A percentile compares a stretch with the other conserved stretches of the same genome.
Evolutionary conservation across 2,329 filamentous ascomycete species (phyloP).

Genomic region (Coniochaeta sp.): DNA sequence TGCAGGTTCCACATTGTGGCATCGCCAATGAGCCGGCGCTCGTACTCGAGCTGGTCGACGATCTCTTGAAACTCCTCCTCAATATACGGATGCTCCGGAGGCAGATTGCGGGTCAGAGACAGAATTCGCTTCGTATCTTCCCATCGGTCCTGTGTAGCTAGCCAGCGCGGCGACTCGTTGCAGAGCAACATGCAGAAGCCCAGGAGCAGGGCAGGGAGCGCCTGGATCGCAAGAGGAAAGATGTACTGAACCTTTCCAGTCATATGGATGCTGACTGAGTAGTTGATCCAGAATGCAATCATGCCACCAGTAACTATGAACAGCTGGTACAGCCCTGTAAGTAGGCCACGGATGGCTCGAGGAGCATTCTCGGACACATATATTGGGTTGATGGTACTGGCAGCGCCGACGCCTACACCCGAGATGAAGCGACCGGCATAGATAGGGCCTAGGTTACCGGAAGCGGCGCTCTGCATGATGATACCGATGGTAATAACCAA

Average conservation of each 20-base stretch:
- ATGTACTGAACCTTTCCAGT: slow-evolving; percentile 38
- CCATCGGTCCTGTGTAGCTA: slow-evolving; percentile 57
- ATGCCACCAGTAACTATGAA: slow-evolving; percentile 36
- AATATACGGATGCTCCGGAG: slow-evolving; percentile 44
- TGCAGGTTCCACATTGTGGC: slow-evolving; percentile 48
- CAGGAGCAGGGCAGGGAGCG: slow-evolving; percentile 52
- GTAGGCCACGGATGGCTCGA: slow-evolving; percentile 33
- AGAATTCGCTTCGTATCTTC: slow-evolving; percentile 51
- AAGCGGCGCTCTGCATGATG: slow-evolving; percentile 51
- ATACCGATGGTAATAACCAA: slow-evolving; percentile 49
- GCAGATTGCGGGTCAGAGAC: slow-evolving; percentile 46
- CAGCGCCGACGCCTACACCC: slow-evolving; percentile 35
- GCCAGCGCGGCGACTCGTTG: slow-evolving; percentile 57
- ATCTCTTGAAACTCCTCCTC: slow-evolving; percentile 55
- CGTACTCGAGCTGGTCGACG: slow-evolving; percentile 51
- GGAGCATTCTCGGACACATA: slow-evolving; percentile 38
- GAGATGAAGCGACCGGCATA: slow-evolving; percentile 53
- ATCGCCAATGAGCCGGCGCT: slow-evolving; percentile 48
- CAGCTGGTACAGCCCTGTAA: slow-evolving; percentile 37
- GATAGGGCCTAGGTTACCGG: slow-evolving; percentile 49
- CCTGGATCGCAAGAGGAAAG: slow-evolving; percentile 56
- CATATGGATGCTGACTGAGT: slow-evolving; percentile 27
- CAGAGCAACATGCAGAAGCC: slow-evolving; percentile 53
- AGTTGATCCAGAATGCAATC: slow-evolving; percentile 43
- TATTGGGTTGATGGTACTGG: slow-evolving; percentile 33